phyloP scores from a whole-genome alignment of 306 rosid genomes.

The Cyamopsis tetragonoloba region DNA sequence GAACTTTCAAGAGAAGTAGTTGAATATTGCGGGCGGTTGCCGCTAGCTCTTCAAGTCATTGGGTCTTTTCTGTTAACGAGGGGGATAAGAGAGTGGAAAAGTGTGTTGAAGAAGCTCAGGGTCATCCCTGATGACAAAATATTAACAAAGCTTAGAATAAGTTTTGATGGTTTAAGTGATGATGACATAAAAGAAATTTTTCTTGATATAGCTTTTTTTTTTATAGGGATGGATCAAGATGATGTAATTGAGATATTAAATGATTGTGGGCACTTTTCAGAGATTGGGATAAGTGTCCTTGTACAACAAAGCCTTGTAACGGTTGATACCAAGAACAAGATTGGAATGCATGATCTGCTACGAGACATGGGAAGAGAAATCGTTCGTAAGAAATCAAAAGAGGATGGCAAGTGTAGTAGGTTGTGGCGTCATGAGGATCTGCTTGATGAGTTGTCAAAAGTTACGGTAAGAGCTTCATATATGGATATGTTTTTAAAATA shows the following conservation, averaged over 20 bases:
- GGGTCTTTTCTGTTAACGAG: neutral
- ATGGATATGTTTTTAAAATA: too few relatives aligned
- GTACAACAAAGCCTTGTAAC: neutral
- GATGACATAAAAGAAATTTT: neutral
- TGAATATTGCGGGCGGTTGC: neutral
- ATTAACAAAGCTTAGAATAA: neutral
- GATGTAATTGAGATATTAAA: neutral
- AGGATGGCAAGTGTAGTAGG: neutral
- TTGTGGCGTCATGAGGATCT: neutral
- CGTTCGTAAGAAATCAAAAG: neutral
- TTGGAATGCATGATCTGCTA: conserved; percentile 5
- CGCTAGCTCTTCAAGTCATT: conserved; percentile 6
- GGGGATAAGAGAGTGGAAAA: neutral
- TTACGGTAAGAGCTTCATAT: too few relatives aligned
- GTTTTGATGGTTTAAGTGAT: neutral
- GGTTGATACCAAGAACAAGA: neutral
- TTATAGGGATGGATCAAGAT: neutral
- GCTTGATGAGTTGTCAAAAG: too few relatives aligned
- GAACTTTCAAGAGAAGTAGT: neutral
- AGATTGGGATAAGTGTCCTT: neutral
- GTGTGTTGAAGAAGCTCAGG: neutral
- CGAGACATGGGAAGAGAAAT: conserved; percentile 22
- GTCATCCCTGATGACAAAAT: neutral
- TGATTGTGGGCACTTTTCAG: neutral
- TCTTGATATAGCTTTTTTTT: conserved; percentile 19